Evolutionary conservation across 257 asterid species (phyloP), one percentile per base, ranked within the genome.

Genomic region (Ilex asprella): DNA sequence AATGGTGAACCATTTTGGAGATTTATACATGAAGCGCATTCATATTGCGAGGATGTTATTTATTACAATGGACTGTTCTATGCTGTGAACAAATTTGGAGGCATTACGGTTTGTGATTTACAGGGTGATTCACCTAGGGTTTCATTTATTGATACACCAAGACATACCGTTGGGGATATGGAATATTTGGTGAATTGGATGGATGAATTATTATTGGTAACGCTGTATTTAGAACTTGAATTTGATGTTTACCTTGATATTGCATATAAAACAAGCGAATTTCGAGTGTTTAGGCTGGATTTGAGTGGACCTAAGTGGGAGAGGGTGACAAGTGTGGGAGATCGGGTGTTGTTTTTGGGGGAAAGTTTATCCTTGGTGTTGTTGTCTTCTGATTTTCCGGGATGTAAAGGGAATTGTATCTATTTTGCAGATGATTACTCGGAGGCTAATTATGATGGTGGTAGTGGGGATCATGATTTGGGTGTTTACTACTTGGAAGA

Each of bases 341-440:
- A 82, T 43, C 75, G 55, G 15, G 78, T 86, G 59, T 57, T 91
- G 78, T 83, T 87, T 70, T 51, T 91, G 62, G 97, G 97, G 56
- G 87, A 65, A 65, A 85, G 77, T 82, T 79, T 91, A 2, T 87
- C 97, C 0, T 57, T 84, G 56, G 87, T 93, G 0, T 8, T 87
- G 57, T 63, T 2, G 55, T 84, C 94, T 14, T 70, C 85, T 62
- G 87, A 83, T 73, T 84, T 74, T 68, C 73, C 62, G 13, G 91
- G 85, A 60, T 82, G 92, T 65, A 62, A 59, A 68, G 95, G 91
- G 64, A 82, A 86, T 64, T 73, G 71, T 73, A 84, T 91, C 55
- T 91, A 86, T 57, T 88, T 74, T 41, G 78, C 95, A 0, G 88
- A 88, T 68, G 96, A 91, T 59, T 81, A 85, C 75, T 84, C 85